A percentile compares a stretch with the other conserved stretches of the same genome.
Evolutionary conservation across 768 basidiomycete species (phyloP).

Genomic region (Nevesoporus exiguus): DNA sequence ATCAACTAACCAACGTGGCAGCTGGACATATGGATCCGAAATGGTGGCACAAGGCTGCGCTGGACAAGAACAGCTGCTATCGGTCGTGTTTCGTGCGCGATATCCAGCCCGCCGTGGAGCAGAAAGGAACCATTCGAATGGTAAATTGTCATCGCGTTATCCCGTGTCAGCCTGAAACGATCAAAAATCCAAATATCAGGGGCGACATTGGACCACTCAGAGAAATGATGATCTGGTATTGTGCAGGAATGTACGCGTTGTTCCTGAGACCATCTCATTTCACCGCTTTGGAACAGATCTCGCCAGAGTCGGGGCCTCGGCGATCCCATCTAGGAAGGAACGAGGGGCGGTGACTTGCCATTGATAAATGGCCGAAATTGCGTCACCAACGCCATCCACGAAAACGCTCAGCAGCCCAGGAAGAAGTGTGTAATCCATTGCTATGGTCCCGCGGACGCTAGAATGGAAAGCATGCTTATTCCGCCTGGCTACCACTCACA

Average conservation of each 20-base stretch:
- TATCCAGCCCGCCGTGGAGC: constrained; percentile 21
- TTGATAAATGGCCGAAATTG: constrained; percentile 22
- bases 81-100: constrained; percentile 21
- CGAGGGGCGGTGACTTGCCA: constrained; percentile 9
- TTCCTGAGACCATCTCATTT: not conserved
- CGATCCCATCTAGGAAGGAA: constrained; percentile 14
- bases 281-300: constrained; percentile 11
- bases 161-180: constrained; percentile 18
- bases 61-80: constrained; percentile 6
- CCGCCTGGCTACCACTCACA: constrained; percentile 26
- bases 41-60: constrained; percentile 4
- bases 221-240: not conserved
- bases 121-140: constrained; percentile 2
- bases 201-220: not conserved
- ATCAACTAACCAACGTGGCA: constrained; percentile 10
- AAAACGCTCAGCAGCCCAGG: constrained; percentile 8
- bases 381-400: constrained; percentile 21
- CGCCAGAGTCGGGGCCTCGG: constrained; percentile 14
- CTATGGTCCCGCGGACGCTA: constrained; percentile 23
- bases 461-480: constrained; percentile 31
- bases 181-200: constrained; percentile 2
- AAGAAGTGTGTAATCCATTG: constrained; percentile 18
- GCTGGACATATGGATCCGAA: constrained; percentile 11
- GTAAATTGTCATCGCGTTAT: constrained; percentile 4
- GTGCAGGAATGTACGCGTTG: not conserved